These are phyloP conservation scores for Picocystis salinarum DNA, from an alignment of 139 green algal genomes.

Conservation along the genomic window DNA sequence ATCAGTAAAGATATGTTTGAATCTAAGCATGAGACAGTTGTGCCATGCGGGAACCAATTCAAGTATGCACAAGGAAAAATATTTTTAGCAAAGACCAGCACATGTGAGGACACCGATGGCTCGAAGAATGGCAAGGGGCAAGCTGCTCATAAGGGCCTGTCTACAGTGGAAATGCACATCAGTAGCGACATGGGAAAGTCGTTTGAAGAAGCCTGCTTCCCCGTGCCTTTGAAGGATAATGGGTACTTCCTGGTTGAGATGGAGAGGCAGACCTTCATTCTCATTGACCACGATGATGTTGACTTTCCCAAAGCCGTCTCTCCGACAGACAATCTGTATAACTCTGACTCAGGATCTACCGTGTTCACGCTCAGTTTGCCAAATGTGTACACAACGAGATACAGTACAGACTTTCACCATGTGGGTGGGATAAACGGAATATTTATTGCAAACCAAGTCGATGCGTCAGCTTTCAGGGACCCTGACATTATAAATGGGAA, in stretches of 20 bases:
- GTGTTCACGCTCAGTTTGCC: too few relatives aligned
- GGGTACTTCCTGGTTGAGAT: constrained; percentile 68
- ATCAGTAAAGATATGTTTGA: constrained; percentile 52
- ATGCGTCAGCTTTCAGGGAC: constrained; percentile 9
- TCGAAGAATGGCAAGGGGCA: constrained; percentile 20
- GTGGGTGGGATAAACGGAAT: constrained; percentile 61
- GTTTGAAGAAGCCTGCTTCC: constrained; percentile 21
- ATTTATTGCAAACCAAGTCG: constrained; percentile 68
- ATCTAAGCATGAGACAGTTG: constrained; percentile 23
- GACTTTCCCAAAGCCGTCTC: too few relatives aligned
- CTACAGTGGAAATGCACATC: constrained; percentile 29
- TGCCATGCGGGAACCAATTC: constrained; percentile 80
- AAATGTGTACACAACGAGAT: too few relatives aligned
- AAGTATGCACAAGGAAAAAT: constrained; percentile 30
- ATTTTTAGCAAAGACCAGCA: constrained; percentile 49
- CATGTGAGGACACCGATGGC: constrained; percentile 41
- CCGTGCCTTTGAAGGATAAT: constrained; percentile 4
- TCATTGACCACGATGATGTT: background rate
- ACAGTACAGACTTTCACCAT: constrained; percentile 47
- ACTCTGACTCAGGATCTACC: too few relatives aligned
- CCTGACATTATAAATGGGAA: background rate
- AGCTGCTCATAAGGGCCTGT: constrained; percentile 45
- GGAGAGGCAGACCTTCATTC: constrained; percentile 11
- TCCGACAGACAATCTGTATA: too few relatives aligned
- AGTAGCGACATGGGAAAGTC: constrained; percentile 12